A percentile compares a stretch with the other conserved stretches of the same genome.
phyloP scores from a whole-genome alignment of 2,329 filamentous ascomycete species.

The Magnaporthiopsis rhizophila region DNA sequence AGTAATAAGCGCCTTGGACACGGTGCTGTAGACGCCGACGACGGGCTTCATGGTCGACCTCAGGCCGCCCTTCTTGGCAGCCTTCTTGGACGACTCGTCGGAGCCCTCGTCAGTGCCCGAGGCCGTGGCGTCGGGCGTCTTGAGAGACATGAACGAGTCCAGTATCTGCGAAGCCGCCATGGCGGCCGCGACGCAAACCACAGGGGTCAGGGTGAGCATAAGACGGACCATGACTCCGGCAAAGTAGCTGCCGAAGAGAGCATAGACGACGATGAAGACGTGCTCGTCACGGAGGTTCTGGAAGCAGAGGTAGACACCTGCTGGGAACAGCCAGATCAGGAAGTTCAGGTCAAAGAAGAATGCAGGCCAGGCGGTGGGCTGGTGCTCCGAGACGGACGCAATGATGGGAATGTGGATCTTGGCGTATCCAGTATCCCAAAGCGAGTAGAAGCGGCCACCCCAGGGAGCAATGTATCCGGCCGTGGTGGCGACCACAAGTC shows the following conservation, averaged over 20 bases:
- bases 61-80: slow-evolving; percentile 46
- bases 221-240: slow-evolving; percentile 98
- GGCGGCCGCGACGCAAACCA: slow-evolving; percentile 91
- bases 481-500: slow-evolving; percentile 71
- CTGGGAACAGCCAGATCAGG: slow-evolving; percentile 98
- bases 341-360: slow-evolving; percentile 99
- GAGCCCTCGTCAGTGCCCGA: slow-evolving; percentile 33
- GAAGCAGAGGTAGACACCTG: slow-evolving; percentile 98
- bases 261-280: slow-evolving; percentile 94
- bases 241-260: slow-evolving; percentile 96
- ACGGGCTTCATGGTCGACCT: slow-evolving; percentile 64
- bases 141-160: slow-evolving; percentile 70
- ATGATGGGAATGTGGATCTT: slow-evolving; percentile 99
- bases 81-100: slow-evolving; percentile 52
- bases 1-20: slow-evolving; percentile 75
- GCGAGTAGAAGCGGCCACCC: slow-evolving; percentile 97
- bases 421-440: slow-evolving; percentile 97
- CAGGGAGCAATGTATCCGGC: slow-evolving; percentile 92
- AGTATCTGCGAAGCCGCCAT: slow-evolving; percentile 82
- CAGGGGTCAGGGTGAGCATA: slow-evolving; percentile 93
- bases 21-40: slow-evolving; percentile 72
- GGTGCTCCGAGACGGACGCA: slow-evolving; percentile 98
- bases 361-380: slow-evolving; percentile 96
- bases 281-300: slow-evolving; percentile 89
- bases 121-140: slow-evolving; percentile 49